Evolutionary conservation across 805 yeast species (phyloP).

Genomic region (Candida coquimbonensis): DNA sequence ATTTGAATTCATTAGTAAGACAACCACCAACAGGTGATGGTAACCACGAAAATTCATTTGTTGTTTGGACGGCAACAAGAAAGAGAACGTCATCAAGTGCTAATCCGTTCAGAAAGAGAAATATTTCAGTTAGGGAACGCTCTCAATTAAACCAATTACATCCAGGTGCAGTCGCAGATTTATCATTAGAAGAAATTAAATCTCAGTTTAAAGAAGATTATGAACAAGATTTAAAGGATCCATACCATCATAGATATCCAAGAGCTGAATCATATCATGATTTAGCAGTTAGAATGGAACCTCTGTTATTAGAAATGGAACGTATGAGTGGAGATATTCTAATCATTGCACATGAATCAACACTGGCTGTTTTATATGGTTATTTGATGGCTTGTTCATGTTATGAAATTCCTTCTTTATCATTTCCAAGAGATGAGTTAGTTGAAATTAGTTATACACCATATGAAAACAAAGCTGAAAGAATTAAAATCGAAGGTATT

Average conservation of each 20-base stretch:
- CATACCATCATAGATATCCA: slow-evolving; percentile 88
- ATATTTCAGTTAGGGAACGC: slow-evolving; percentile 64
- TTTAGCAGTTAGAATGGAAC: slow-evolving; percentile 89
- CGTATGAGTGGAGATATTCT: slow-evolving; percentile 81
- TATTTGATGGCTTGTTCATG: slow-evolving; percentile 90
- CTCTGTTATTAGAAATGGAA: slow-evolving; percentile 88
- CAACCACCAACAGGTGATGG: slow-evolving; percentile 46
- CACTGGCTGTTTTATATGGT: slow-evolving; percentile 84
- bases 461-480: slow-evolving; percentile 62
- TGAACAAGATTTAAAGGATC: slow-evolving; percentile 60
- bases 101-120: slow-evolving; percentile 51
- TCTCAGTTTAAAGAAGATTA: slow-evolving; percentile 62
- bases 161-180: slow-evolving; percentile 79
- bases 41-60: slow-evolving; percentile 51
- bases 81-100: slow-evolving; percentile 79
- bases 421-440: slow-evolving; percentile 75
- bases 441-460: slow-evolving; percentile 87
- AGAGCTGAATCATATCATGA: slow-evolving; percentile 96
- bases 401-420: slow-evolving; percentile 72
- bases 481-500: slow-evolving; percentile 33
- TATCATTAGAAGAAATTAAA: slow-evolving; percentile 54
- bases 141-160: slow-evolving; percentile 82
- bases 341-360: slow-evolving; percentile 89
- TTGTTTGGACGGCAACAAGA: slow-evolving; percentile 95
- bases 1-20: slow-evolving; percentile 16